phyloP scores from a whole-genome alignment of 805 yeast species.

The Yarrowia porcina region DNA sequence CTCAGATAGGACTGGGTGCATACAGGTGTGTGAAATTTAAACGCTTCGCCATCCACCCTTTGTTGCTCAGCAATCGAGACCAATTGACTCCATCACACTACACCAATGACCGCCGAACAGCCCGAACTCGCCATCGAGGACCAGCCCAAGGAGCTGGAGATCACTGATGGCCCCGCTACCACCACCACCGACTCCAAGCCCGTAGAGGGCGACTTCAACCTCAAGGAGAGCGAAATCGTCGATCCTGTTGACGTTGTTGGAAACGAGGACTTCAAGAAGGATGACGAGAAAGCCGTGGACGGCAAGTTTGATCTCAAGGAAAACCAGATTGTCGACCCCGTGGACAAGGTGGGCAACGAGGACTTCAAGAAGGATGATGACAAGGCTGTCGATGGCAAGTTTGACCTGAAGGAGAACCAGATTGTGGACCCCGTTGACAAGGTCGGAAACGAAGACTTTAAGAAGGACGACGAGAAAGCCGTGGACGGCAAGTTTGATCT shows the following conservation, averaged over 20 bases:
- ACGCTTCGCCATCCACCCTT: background rate
- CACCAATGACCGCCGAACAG: constrained; percentile 14
- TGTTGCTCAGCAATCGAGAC: background rate
- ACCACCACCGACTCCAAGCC: constrained; percentile 26
- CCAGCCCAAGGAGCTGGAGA: constrained; percentile 21
- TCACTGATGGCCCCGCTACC: background rate
- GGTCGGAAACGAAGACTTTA: background rate
- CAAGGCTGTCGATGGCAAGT: background rate
- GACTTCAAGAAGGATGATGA: background rate
- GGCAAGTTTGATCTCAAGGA: background rate
- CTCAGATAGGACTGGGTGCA: constrained; percentile 1
- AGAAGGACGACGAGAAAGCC: background rate
- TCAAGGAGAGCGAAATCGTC: background rate
- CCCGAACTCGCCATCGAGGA: constrained; percentile 9
- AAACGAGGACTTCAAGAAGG: background rate
- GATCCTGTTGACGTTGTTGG: background rate
- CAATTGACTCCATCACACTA: background rate
- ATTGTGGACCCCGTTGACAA: background rate
- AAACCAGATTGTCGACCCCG: background rate
- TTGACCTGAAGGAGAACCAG: background rate
- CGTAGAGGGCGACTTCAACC: constrained; percentile 6
- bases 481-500: constrained; percentile 8
- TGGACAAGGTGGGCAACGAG: background rate
- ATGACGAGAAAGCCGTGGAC: background rate
- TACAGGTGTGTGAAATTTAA: background rate